Evolutionary conservation across 495 filamentous ascomycete genomes (phyloP).

Genomic region (Aspergillus nanangensis): DNA sequence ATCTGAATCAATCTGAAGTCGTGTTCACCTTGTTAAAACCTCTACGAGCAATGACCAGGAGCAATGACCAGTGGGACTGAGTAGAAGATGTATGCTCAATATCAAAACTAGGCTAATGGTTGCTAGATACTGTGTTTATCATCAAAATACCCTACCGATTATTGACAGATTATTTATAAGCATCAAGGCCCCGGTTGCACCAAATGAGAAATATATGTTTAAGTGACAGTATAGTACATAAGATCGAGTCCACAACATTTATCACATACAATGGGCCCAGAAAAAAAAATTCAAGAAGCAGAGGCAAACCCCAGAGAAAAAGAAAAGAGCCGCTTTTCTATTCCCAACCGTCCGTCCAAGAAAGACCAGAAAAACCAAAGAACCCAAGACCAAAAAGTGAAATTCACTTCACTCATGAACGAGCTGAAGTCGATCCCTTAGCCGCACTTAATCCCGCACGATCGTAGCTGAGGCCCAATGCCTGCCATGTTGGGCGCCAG

Average conservation of each 20-base stretch:
- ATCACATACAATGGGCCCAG: neutral
- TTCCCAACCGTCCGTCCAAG: neutral
- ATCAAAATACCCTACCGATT: too few relatives aligned
- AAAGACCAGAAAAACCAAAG: too few relatives aligned
- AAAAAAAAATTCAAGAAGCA: neutral
- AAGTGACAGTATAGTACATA: neutral
- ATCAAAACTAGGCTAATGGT: too few relatives aligned
- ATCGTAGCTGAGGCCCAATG: constrained; percentile 32
- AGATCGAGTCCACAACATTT: neutral
- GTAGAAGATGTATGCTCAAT: too few relatives aligned
- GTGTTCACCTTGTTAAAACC: too few relatives aligned
- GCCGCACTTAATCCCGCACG: constrained; percentile 18
- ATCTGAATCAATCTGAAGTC: too few relatives aligned
- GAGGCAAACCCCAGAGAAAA: neutral
- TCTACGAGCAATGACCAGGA: too few relatives aligned
- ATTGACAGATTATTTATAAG: too few relatives aligned
- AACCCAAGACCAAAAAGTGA: neutral
- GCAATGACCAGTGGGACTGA: too few relatives aligned
- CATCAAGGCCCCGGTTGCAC: too few relatives aligned
- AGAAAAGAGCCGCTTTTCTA: neutral
- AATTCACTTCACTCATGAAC: constrained; percentile 3
- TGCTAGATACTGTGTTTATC: too few relatives aligned
- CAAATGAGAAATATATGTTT: neutral
- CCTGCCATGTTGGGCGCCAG: constrained; percentile 46
- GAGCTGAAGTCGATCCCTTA: constrained; percentile 1